Evolutionary conservation across 2,329 filamentous ascomycete genomes (phyloP).

Genomic region (Nigrograna mackinnonii): DNA sequence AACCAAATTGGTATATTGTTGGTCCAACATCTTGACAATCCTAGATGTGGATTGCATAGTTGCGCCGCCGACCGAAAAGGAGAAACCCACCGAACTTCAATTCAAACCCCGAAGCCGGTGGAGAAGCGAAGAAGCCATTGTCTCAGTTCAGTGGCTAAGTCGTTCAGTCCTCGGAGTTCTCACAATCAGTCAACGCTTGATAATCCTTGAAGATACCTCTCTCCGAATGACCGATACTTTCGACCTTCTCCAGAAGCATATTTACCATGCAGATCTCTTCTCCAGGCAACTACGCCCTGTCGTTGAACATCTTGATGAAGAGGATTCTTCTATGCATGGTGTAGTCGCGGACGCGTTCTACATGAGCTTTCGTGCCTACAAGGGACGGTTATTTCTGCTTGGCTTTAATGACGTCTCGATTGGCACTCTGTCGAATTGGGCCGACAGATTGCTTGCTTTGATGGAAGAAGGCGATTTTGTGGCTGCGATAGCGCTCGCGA

Average conservation of each 20-base stretch:
- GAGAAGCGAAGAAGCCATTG: conserved; percentile 93
- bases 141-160: conserved; percentile 95
- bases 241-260: conserved; percentile 87
- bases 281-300: conserved; percentile 82
- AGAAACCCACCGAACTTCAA: conserved; percentile 75
- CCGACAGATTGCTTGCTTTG: conserved; percentile 85
- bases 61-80: conserved; percentile 65
- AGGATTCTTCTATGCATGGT: conserved; percentile 87
- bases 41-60: conserved; percentile 76
- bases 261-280: conserved; percentile 90
- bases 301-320: conserved; percentile 86
- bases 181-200: conserved; percentile 89
- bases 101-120: conserved; percentile 86
- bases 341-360: conserved; percentile 97
- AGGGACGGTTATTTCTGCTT: conserved; percentile 86
- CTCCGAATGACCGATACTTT: conserved; percentile 95
- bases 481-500: conserved; percentile 85
- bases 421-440: conserved; percentile 94
- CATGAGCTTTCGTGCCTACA: conserved; percentile 97
- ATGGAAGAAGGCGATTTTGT: conserved; percentile 99
- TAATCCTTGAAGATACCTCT: conserved; percentile 83
- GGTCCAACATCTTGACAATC: conserved; percentile 96
- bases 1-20: conserved; percentile 93
- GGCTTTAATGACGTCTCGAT: conserved; percentile 94
- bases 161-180: conserved; percentile 88